Evolutionary conservation across 805 yeast genomes (phyloP).

Genomic region (Middelhovenomyces tepae): DNA sequence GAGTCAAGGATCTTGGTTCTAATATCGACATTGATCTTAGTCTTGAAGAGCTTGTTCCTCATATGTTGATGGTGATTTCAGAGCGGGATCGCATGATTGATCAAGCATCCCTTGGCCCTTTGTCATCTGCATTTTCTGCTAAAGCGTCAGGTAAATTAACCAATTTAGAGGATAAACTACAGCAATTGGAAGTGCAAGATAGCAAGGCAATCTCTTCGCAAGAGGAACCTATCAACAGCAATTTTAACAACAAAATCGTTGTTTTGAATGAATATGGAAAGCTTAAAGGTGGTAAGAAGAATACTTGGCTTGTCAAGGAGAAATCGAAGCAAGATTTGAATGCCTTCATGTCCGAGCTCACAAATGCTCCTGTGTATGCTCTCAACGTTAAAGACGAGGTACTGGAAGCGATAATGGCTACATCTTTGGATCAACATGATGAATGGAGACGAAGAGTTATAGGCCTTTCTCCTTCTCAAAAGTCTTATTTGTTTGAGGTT

Average conservation of each 20-base stretch:
- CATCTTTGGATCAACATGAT: constrained; percentile 24
- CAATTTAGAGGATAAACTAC: no score
- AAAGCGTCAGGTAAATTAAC: background rate
- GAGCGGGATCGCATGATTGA: constrained; percentile 35
- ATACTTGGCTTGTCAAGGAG: constrained; percentile 74
- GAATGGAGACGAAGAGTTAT: constrained; percentile 73
- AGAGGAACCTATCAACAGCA: constrained; percentile 1
- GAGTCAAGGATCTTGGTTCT: constrained; percentile 35
- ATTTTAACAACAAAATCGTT: constrained; percentile 12
- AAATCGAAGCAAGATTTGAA: constrained; percentile 56
- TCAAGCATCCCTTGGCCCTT: no score
- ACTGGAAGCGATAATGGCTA: constrained; percentile 55
- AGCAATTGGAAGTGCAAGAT: background rate
- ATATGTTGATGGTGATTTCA: constrained; percentile 30
- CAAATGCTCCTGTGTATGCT: constrained; percentile 63
- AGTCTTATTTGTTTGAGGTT: constrained; percentile 69
- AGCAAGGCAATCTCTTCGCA: background rate
- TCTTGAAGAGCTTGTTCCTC: constrained; percentile 50
- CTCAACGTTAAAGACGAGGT: constrained; percentile 80
- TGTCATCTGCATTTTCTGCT: background rate
- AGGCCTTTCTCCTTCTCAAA: constrained; percentile 72
- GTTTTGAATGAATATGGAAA: constrained; percentile 77
- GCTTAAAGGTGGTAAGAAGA: constrained; percentile 59
- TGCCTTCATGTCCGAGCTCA: constrained; percentile 43
- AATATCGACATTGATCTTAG: constrained; percentile 74